Conservation (phyloP, 768 basidiomycete genomes). For the Leucocoprinus leucothites region DNA sequence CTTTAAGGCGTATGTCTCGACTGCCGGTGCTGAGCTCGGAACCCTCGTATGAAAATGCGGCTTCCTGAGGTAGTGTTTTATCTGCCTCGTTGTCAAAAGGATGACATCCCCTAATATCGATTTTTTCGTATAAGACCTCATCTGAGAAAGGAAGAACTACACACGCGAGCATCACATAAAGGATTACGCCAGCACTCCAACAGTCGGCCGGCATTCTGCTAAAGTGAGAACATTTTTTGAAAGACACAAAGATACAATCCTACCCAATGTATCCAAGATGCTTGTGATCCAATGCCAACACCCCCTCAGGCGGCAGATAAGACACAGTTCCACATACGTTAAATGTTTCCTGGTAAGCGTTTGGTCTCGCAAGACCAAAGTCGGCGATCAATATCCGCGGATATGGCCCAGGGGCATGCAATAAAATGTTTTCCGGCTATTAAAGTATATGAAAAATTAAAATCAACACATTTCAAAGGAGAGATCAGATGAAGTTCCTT, state of each 20-base stretch:
- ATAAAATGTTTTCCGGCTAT: slow-evolving; percentile 82
- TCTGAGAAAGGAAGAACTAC: slow-evolving; percentile 24
- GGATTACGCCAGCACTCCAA: slow-evolving; percentile 81
- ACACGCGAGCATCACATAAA: slow-evolving; percentile 83
- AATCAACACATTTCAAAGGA: not conserved
- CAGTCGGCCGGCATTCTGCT: slow-evolving; percentile 84
- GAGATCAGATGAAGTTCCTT: slow-evolving; percentile 40
- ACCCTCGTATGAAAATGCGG: not conserved
- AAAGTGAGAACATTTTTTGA: not conserved
- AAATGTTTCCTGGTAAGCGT: slow-evolving; percentile 77
- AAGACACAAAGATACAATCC: not conserved
- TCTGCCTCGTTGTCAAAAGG: slow-evolving; percentile 68
- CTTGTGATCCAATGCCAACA: slow-evolving; percentile 73
- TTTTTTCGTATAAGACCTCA: not conserved
- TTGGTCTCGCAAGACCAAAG: slow-evolving; percentile 79
- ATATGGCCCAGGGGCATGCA: slow-evolving; percentile 77
- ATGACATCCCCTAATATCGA: slow-evolving; percentile 51
- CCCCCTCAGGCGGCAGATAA: slow-evolving; percentile 83
- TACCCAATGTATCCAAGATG: slow-evolving; percentile 65
- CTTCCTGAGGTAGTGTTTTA: not conserved
- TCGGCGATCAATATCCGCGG: slow-evolving; percentile 84
- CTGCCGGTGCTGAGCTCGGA: not conserved
- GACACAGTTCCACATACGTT: slow-evolving; percentile 88
- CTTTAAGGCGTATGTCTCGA: slow-evolving; percentile 43
- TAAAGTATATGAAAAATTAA: slow-evolving; percentile 1